A percentile compares a stretch with the other conserved stretches of the same genome.
Evolutionary conservation across 2,329 filamentous ascomycete species (phyloP).

Genomic region (Pestalotiopsis sp.): DNA sequence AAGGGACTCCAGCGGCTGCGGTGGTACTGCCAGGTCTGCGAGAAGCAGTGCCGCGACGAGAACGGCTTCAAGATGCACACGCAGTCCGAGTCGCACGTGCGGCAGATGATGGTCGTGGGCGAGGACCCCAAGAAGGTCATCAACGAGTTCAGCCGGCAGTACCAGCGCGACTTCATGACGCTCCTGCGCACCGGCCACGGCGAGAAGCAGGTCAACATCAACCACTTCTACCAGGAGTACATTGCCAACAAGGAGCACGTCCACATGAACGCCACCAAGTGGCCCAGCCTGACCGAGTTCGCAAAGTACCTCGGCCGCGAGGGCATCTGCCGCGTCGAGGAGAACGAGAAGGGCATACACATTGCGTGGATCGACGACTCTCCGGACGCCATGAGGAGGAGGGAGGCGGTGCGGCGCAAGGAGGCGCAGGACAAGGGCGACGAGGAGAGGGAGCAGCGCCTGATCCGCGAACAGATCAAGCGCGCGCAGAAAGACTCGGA

Average conservation of each 20-base stretch:
- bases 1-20: constrained; percentile 77
- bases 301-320: constrained; percentile 84
- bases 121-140: constrained; percentile 85
- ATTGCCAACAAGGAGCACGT: constrained; percentile 85
- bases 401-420: constrained; percentile 79
- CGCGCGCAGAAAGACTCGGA: constrained; percentile 62
- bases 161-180: constrained; percentile 75
- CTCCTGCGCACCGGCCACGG: constrained; percentile 82
- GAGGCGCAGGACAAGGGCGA: constrained; percentile 88
- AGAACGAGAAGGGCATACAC: constrained; percentile 81
- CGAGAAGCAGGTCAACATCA: constrained; percentile 85
- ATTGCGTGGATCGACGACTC: constrained; percentile 92
- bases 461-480: constrained; percentile 82
- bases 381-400: constrained; percentile 76
- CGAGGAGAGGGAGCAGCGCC: constrained; percentile 81
- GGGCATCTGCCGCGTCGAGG: constrained; percentile 86
- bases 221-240: constrained; percentile 94
- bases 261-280: constrained; percentile 92
- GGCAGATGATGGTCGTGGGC: constrained; percentile 85
- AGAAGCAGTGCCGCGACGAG: constrained; percentile 76
- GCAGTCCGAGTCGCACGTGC: constrained; percentile 80
- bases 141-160: constrained; percentile 78
- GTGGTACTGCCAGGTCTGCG: constrained; percentile 89
- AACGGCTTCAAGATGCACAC: constrained; percentile 93
- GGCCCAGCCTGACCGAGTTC: constrained; percentile 86